A percentile compares a stretch with the other conserved stretches of the same genome.
Conservation (phyloP, 345 rosid genomes). For the Pelargonium nanum region DNA sequence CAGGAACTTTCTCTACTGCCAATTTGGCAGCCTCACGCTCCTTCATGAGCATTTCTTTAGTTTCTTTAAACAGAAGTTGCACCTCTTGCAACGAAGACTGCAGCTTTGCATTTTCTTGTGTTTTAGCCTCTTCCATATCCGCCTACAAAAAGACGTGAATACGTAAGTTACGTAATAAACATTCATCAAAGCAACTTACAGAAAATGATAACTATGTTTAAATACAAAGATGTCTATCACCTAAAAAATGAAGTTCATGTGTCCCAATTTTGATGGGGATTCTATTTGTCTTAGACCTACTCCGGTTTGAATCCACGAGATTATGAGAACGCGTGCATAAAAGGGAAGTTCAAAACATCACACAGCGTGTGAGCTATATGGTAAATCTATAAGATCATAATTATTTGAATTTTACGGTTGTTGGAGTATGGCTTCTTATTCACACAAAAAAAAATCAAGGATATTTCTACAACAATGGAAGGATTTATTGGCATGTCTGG, state of each 20-base stretch:
- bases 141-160: slow-evolving; percentile 29
- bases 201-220: background rate
- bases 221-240: background rate
- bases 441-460: background rate
- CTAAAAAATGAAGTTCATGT: background rate
- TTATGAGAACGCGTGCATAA: too few species aligned
- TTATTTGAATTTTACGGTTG: background rate
- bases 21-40: slow-evolving; percentile 67
- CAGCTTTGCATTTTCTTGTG: slow-evolving; percentile 76
- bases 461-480: background rate
- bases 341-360: background rate
- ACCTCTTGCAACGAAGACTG: slow-evolving; percentile 75
- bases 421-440: background rate
- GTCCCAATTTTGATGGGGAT: background rate
- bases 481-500: background rate
- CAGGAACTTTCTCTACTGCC: slow-evolving; percentile 56
- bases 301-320: too few species aligned
- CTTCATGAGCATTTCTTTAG: slow-evolving; percentile 61
- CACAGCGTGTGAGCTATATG: background rate
- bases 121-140: slow-evolving; percentile 92
- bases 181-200: background rate
- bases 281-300: too few species aligned
- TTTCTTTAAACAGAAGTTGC: slow-evolving; percentile 75
- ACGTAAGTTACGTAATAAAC: background rate
- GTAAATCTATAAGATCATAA: too few species aligned